phyloP scores from a whole-genome alignment of 2,329 filamentous ascomycete species.

The Hymenoscyphus fraxineus region DNA sequence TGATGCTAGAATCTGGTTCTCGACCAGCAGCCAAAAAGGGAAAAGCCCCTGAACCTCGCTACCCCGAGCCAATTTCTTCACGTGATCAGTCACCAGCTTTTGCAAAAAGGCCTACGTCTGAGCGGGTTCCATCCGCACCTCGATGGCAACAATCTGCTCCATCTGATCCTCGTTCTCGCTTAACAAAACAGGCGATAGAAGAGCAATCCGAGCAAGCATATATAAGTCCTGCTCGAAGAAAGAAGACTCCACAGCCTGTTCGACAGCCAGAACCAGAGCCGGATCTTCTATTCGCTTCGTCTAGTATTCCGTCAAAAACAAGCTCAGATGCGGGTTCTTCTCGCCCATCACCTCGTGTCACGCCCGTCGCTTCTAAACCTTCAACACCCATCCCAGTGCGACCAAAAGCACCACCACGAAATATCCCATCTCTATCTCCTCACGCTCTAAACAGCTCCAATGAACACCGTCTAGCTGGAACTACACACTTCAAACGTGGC shows the following conservation, averaged over 20 bases:
- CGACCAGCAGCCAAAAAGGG: constrained; percentile 47
- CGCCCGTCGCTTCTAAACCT: constrained; percentile 41
- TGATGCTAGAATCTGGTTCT: constrained; percentile 70
- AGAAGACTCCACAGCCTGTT: constrained; percentile 42
- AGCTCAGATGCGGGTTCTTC: constrained; percentile 28
- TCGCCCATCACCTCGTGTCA: constrained; percentile 35
- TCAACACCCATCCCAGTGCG: constrained; percentile 42
- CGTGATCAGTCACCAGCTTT: constrained; percentile 50
- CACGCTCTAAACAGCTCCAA: constrained; percentile 71
- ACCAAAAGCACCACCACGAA: constrained; percentile 45
- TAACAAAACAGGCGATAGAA: constrained; percentile 71
- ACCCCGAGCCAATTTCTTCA: constrained; percentile 26
- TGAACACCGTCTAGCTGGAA: constrained; percentile 74
- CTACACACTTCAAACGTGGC: constrained; percentile 87
- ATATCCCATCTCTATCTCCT: constrained; percentile 61
- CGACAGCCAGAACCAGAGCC: constrained; percentile 46
- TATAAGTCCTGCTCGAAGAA: constrained; percentile 79
- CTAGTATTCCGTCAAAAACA: constrained; percentile 30
- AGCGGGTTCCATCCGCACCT: constrained; percentile 46
- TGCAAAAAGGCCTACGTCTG: constrained; percentile 39
- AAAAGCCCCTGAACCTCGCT: constrained; percentile 27
- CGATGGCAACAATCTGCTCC: constrained; percentile 54
- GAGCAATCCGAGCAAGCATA: constrained; percentile 81
- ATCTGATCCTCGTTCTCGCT: constrained; percentile 52
- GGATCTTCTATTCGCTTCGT: constrained; percentile 58